Base-by-base conservation (phyloP, 768 basidiomycete species). In the Leccinum pellstonianum region DNA sequence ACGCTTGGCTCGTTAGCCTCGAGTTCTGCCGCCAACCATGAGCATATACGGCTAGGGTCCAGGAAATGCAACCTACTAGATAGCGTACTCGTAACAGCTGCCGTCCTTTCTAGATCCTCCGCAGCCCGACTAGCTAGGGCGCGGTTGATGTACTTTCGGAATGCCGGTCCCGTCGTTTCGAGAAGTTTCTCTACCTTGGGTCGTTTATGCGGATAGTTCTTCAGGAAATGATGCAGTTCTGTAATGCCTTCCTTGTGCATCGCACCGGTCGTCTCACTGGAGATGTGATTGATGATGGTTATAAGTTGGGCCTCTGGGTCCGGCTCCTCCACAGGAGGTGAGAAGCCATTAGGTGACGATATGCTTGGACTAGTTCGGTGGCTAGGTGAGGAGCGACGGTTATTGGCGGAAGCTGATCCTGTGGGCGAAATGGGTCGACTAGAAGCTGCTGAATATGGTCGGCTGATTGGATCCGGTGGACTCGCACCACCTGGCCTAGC, bases 201-300 rank as follows among this genome's bases (percentile, higher is more conserved):
- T 67, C 84, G 83, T 70, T 93, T 94, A 66, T 93, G 86, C 0
- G 94, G 95, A 69, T 97, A 86, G 29, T 86, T 88, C 76, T 95
- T 95, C 68, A 98, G 75, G 79, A 95, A 98, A 37, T 93, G 88
- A 71, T 98, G 93, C 23, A 99, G 78, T 67, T 95, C 93, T 3
- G 93, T 95, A 57, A 98, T 95, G 4, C 93, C 93, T 72, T 96
- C 93, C 74, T 94, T 94, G 72, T 94, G 91, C 76, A 93, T 78
- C 15, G 91, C 90, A 15, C 90, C 91, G 4, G 92, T 91, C 23
- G 91, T 91, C 76, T 93, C 90, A 70, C 88, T 91, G 33, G 90
- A 93, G 59, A 92, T 92, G 69, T 94, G 90, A 46, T 86, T 87
- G 67, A 94, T 91, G 65, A 95, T 90, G 12, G 84, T 84, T 58